Base-by-base conservation (phyloP, 768 basidiomycete genomes). In the Lactarius hatsudake region DNA sequence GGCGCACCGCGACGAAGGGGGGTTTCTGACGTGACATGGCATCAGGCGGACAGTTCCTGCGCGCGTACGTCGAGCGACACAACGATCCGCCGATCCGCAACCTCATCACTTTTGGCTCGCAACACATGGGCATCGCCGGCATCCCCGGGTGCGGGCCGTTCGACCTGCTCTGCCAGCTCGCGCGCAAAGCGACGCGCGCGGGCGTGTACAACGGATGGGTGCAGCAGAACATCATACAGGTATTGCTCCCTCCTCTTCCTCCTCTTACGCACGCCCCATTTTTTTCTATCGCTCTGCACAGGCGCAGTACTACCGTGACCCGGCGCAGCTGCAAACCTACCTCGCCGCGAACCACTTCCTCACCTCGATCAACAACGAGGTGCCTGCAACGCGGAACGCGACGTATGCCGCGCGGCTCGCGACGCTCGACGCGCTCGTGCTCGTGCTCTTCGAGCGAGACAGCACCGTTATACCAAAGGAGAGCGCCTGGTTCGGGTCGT, bases 291-390 rank as follows among this genome's bases (percentile, higher is more conserved):
- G 2, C 7, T 43, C 20, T 17, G n/a, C n/a, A 18, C 70, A 94
- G 90, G 93, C 93, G 1, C 93, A 95, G 74, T 95, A 94, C 73
- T 95, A 81, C 77, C 87, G 93, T 28, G 93, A 95, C 76, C 86
- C 89, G 10, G 75, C 74, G 18, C 85, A 84, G 51, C 76, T 90
- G 36, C 79, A 79, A 6, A 73, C 76, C 1, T 94, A 94, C 72
- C 80, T 90, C 43, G 71, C 75, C 2, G 75, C 83, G 2, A 90
- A 87, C 74, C 79, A 78, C 58, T 95, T 94, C 78, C 81, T 95
- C 26, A 76, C 90, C 0, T 81, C 81, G 17, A 86, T 95, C 76
- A 95, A 95, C 79, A 93, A 93, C 73, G 93, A 95, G 74, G 65
- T 82, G n/a, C 72, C 79, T 17, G 81, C 75, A 3, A 62, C 74